phyloP scores from a whole-genome alignment of 768 basidiomycete genomes.

The Russula sp. region DNA sequence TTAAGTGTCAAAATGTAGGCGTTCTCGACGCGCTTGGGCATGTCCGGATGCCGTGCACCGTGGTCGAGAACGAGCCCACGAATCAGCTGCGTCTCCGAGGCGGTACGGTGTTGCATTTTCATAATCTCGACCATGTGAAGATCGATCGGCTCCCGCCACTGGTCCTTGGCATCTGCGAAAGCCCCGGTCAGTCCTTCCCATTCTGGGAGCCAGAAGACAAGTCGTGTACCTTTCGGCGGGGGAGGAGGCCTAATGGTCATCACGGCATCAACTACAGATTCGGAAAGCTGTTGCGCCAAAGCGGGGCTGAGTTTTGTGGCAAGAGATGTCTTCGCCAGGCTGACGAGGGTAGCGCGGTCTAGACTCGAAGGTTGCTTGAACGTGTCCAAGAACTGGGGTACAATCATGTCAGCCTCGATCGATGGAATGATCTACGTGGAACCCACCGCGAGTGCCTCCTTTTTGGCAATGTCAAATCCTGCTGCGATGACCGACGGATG shows the following conservation, averaged over 20 bases:
- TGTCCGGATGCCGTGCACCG: constrained; percentile 95
- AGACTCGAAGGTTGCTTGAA: constrained; percentile 76
- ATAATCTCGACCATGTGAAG: constrained; percentile 99
- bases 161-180: constrained; percentile 50
- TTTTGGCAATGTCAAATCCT: constrained; percentile 97
- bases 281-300: constrained; percentile 82
- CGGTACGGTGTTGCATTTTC: constrained; percentile 99
- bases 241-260: constrained; percentile 73
- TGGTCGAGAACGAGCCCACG: constrained; percentile 96
- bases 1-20: constrained; percentile 93
- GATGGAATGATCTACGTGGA: constrained; percentile 21
- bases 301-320: constrained; percentile 82
- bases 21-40: constrained; percentile 98
- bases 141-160: constrained; percentile 87
- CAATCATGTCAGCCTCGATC: constrained; percentile 24
- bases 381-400: constrained; percentile 76
- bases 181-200: constrained; percentile 25
- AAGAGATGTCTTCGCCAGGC: constrained; percentile 92
- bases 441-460: constrained; percentile 81
- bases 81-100: constrained; percentile 93
- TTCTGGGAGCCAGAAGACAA: constrained; percentile 20
- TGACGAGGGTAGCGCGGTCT: constrained; percentile 87
- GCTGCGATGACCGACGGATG: constrained; percentile 94
- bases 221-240: constrained; percentile 47
- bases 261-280: constrained; percentile 94